Base-by-base conservation (phyloP, 2,329 filamentous ascomycete species). In the Colletotrichum truncatum region DNA sequence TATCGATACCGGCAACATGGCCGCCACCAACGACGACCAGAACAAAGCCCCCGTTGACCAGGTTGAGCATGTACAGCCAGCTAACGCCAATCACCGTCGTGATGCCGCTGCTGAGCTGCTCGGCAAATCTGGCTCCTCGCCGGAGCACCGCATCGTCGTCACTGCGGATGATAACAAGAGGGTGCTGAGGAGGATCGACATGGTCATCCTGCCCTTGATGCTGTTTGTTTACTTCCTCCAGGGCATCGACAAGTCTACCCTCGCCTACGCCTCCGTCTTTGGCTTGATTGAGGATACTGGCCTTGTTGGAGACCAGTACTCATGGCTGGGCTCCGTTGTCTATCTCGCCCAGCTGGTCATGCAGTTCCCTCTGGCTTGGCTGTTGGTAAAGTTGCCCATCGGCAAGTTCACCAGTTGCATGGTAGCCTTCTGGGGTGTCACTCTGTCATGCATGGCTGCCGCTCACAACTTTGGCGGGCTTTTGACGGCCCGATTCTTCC, bases 151-250 rank as follows among this genome's bases (percentile, higher is more conserved):
- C 48, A 68, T 79, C 46, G 49, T 66, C 46, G 66, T 80, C 23
- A 73, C 76, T 0, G 70, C 77, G 4, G 73, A 72, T 45, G 76
- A 79, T 49, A 72, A 79, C 43, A 70, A 72, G 4, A 74, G 76
- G 32, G 72, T 79, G 48, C 73, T 80, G 8, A 72, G 77, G 6
- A 74, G 73, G 36, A 82, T 82, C 65, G 81, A 83, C 70, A 60
- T 75, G 25, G 77, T 77, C 8, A 73, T 83, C 23, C 74, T 82
- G 7, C 75, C 78, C 1, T 72, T 83, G 53, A 84, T 91, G 62
- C 77, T 90, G 10, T 80, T 81, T 6, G 85, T 89, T 18, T 91
- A 90, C 74, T 89, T 87, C 70, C 80, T 90, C 0, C 88, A 91
- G 68, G 84, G 59, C n/a, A 58, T 67, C 34, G 65, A 68, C 57